Evolutionary conservation across 208 protist species (phyloP).

Genomic region (Leishmania tropica): DNA sequence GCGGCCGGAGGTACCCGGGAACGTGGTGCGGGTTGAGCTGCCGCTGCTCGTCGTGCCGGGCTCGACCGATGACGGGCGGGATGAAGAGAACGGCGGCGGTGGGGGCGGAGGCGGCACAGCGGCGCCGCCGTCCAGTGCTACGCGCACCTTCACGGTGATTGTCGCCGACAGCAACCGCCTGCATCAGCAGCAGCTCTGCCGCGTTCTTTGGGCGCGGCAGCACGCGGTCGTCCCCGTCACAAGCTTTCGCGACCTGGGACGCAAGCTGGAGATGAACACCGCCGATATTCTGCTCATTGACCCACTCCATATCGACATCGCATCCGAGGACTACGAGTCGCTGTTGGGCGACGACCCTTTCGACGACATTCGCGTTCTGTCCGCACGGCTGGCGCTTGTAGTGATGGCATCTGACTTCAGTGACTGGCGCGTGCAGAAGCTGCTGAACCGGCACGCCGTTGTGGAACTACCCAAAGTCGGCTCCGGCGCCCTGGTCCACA

Average conservation of each 20-base stretch:
- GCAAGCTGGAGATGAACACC: slow-evolving; percentile 57
- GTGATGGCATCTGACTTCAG: slow-evolving; percentile 77
- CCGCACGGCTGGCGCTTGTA: slow-evolving; percentile 63
- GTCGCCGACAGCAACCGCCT: slow-evolving; percentile 73
- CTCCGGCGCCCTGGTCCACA: slow-evolving; percentile 72
- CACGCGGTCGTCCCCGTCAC: slow-evolving; percentile 86
- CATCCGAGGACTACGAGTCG: slow-evolving; percentile 57
- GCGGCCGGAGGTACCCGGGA: slow-evolving; percentile 50
- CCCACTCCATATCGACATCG: slow-evolving; percentile 67
- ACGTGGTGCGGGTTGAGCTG: slow-evolving; percentile 69
- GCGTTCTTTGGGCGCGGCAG: slow-evolving; percentile 79
- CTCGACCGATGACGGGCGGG: slow-evolving; percentile 38
- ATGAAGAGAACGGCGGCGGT: slow-evolving; percentile 22
- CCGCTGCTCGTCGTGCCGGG: slow-evolving; percentile 79
- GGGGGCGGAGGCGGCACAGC: slow-evolving; percentile 1
- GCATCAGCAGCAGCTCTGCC: slow-evolving; percentile 71
- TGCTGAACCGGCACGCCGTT: slow-evolving; percentile 74
- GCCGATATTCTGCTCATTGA: slow-evolving; percentile 85
- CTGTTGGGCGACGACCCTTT: slow-evolving; percentile 58
- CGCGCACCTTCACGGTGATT: slow-evolving; percentile 67
- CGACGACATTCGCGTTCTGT: slow-evolving; percentile 52
- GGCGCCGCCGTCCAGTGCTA: slow-evolving; percentile 8
- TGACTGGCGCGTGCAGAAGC: slow-evolving; percentile 81
- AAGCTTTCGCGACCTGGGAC: slow-evolving; percentile 71
- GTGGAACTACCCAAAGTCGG: slow-evolving; percentile 84